Conservation (phyloP, 2,329 filamentous ascomycete genomes). For the Epichloe typhina region DNA sequence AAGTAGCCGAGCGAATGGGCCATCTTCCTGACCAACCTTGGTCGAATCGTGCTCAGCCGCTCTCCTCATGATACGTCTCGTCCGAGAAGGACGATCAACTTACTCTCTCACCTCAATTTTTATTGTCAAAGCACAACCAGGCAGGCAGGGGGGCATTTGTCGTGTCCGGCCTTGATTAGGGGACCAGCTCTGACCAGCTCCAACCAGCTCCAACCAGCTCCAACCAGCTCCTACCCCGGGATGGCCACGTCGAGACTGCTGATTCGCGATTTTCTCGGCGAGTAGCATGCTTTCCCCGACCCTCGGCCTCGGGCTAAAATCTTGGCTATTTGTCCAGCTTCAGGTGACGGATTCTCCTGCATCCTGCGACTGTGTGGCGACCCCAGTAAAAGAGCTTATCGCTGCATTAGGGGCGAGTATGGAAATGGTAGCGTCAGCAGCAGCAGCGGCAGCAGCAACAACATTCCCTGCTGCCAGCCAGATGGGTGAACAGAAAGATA, state of each 20-base stretch:
- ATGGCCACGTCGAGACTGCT: background rate
- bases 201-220: background rate
- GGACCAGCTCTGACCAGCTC: background rate
- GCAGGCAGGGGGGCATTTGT: background rate
- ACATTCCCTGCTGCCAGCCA: no score
- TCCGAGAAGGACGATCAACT: background rate
- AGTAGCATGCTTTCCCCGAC: background rate
- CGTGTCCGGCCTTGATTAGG: background rate
- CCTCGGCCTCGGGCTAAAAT: background rate
- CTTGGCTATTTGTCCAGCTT: background rate
- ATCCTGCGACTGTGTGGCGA: background rate
- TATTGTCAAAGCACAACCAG: no score
- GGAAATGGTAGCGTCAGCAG: background rate
- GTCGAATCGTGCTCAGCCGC: background rate
- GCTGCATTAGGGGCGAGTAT: background rate
- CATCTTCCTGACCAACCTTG: background rate
- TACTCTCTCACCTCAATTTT: background rate
- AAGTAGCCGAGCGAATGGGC: background rate
- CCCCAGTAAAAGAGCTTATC: background rate
- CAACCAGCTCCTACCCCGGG: background rate
- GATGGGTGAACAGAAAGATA: background rate
- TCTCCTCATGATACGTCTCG: background rate
- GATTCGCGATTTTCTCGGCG: background rate
- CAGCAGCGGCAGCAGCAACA: background rate
- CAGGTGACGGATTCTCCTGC: slow-evolving; percentile 1